A percentile compares a stretch with the other conserved stretches of the same genome.
These are phyloP conservation scores for Metschnikowia gelsemii DNA, from an alignment of 805 yeast genomes.

Conservation along the genomic window DNA sequence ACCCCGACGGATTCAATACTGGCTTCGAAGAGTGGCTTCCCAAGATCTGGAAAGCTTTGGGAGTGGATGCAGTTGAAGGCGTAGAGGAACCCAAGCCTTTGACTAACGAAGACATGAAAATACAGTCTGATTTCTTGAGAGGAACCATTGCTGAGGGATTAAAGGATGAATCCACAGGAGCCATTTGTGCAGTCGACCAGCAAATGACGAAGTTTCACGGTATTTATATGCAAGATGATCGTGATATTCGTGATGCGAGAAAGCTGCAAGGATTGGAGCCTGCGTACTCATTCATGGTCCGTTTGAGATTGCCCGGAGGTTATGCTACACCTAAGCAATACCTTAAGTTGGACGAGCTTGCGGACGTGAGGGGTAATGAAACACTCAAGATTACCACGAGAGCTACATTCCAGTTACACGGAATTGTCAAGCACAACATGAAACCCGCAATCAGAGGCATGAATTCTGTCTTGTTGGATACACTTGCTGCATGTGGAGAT, in stretches of 20 bases:
- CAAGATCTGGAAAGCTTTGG: constrained; percentile 80
- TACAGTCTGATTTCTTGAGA: constrained; percentile 80
- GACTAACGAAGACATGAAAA: constrained; percentile 94
- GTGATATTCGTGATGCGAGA: constrained; percentile 91
- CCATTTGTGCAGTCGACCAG: constrained; percentile 86
- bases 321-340: constrained; percentile 85
- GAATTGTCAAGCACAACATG: constrained; percentile 84
- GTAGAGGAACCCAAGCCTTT: constrained; percentile 87
- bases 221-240: constrained; percentile 97
- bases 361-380: constrained; percentile 84
- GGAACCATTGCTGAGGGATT: constrained; percentile 92
- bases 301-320: constrained; percentile 95
- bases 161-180: constrained; percentile 79
- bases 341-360: constrained; percentile 77
- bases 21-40: constrained; percentile 90
- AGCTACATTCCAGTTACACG: constrained; percentile 96
- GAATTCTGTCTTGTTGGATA: constrained; percentile 87
- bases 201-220: constrained; percentile 97
- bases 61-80: constrained; percentile 77
- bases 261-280: constrained; percentile 93
- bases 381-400: constrained; percentile 93
- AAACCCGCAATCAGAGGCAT: constrained; percentile 91
- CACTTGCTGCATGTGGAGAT: constrained; percentile 98
- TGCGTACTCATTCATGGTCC: constrained; percentile 94
- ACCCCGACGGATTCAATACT: constrained; percentile 90